Conservation (phyloP, 2,329 filamentous ascomycete genomes). For the Cladobotryum protrusum region DNA sequence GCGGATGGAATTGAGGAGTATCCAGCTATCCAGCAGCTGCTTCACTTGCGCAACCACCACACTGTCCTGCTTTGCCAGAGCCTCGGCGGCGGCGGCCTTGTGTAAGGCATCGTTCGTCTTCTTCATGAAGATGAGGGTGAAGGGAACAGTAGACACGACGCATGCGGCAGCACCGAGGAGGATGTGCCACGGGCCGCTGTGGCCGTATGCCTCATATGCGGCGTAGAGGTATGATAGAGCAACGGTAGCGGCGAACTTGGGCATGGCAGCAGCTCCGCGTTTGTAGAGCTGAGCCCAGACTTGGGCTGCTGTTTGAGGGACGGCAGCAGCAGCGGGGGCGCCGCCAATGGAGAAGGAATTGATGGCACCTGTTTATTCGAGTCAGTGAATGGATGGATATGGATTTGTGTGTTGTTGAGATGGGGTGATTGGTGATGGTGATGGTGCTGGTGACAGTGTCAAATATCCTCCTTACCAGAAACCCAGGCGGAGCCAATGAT, state of each 20-base stretch:
- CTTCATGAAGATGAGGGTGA: constrained; percentile 32
- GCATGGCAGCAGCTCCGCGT: constrained; percentile 32
- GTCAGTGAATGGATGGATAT: neutral
- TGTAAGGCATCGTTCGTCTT: constrained; percentile 30
- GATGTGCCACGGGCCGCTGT: constrained; percentile 27
- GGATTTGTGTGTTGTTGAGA: too few relatives aligned
- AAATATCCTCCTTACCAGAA: constrained; percentile 32
- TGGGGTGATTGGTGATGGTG: constrained; percentile 1
- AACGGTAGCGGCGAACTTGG: constrained; percentile 27
- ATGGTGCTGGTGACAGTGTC: too few relatives aligned
- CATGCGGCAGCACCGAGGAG: constrained; percentile 27
- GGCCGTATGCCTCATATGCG: constrained; percentile 26
- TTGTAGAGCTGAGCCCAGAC: constrained; percentile 34
- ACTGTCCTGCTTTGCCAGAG: constrained; percentile 13
- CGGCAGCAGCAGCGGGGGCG: constrained; percentile 25
- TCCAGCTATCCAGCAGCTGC: constrained; percentile 18
- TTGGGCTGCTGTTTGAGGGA: constrained; percentile 24
- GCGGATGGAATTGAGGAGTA: constrained; percentile 23
- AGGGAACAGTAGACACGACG: constrained; percentile 34
- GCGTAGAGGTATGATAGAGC: constrained; percentile 30
- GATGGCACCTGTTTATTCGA: constrained; percentile 26
- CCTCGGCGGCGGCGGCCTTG: constrained; percentile 12
- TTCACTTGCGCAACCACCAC: constrained; percentile 14
- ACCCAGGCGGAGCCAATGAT: constrained; percentile 33
- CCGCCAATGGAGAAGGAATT: constrained; percentile 30